Evolutionary conservation across 2,329 filamentous ascomycete genomes (phyloP), one percentile per base, ranked within the genome.

Genomic region (Cordyceps javanica): DNA sequence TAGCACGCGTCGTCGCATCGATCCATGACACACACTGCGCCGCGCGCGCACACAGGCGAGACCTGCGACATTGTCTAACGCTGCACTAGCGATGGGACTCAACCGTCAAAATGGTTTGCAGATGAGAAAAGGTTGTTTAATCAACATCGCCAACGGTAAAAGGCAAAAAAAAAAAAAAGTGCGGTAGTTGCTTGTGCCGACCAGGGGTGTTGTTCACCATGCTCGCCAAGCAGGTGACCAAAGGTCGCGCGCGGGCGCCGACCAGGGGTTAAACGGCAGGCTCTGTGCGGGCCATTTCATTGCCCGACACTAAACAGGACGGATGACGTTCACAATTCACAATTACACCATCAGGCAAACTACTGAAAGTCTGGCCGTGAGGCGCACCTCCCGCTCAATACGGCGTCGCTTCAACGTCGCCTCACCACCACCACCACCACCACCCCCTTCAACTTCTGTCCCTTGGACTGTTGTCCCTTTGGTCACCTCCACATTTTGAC

Each of bases 21-120:
- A 49, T 56, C 25, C 25, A 48, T 42, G 42, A 49, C 34, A 49
- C 39, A 38, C 14, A 38, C 34, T n/a, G n/a, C n/a, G n/a, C n/a
- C n/a, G n/a, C n/a, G n/a, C n/a, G n/a, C n/a, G n/a, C n/a, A 38
- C 34, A 5, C 30, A 56, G 44, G 54, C 54, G 54, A 56, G 44
- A 56, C 34, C 54, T 56, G 54, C 54, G 25, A 56, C 54, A 56
- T 49, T 32, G 54, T 56, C 54, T 56, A 56, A 56, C 54, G 45
- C 44, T 21, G 54, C 44, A 49, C 54, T n/a, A 56, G 26, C 32
- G 26, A 23, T 51, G 48, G 16, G 28, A 23, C 26, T n/a, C 32
- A 30, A 46, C 44, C 14, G 25, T 26, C 39, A 44, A n/a, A 34
- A 45, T 32, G 34, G 44, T 56, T 56, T 44, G 44, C 36, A 42